phyloP scores from a whole-genome alignment of 208 protist species.

The Spironucleus salmonicida region DNA sequence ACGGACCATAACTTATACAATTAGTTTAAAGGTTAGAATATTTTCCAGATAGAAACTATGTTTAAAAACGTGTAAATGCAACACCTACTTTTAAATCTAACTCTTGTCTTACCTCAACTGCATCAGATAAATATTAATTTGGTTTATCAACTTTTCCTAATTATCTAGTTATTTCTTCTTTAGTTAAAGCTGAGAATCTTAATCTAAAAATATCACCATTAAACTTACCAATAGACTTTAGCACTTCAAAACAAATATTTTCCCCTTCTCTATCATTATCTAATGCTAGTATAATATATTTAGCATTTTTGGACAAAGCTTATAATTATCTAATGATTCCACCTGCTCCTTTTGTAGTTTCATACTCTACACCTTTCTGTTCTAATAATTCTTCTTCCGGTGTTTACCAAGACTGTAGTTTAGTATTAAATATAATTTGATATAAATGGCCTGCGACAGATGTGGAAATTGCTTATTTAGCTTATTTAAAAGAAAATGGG shows the following conservation, averaged over 20 bases:
- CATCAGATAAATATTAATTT: constrained; percentile 64
- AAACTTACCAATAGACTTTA: constrained; percentile 49
- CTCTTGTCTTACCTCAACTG: constrained; percentile 75
- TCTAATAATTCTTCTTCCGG: constrained; percentile 25
- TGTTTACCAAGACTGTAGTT: constrained; percentile 13
- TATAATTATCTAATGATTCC: background rate
- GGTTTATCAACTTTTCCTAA: constrained; percentile 61
- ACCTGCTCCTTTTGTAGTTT: background rate
- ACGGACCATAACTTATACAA: constrained; percentile 73
- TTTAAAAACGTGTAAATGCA: constrained; percentile 63
- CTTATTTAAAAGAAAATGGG: background rate
- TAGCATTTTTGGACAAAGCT: constrained; percentile 22
- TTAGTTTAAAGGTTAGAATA: constrained; percentile 61
- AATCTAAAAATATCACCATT: constrained; percentile 59
- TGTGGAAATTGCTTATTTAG: background rate
- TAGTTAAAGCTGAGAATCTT: constrained; percentile 63
- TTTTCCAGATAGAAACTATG: constrained; percentile 48
- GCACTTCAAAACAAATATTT: constrained; percentile 87
- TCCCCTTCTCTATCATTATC: constrained; percentile 86
- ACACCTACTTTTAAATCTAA: constrained; percentile 78
- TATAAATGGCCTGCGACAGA: constrained; percentile 39
- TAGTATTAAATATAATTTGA: constrained; percentile 26
- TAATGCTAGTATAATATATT: constrained; percentile 69
- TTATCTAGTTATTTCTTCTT: constrained; percentile 59
- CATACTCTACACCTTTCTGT: background rate